Conservation (phyloP, 371 early-diverging fungal genomes). For the Parasitella parasitica region DNA sequence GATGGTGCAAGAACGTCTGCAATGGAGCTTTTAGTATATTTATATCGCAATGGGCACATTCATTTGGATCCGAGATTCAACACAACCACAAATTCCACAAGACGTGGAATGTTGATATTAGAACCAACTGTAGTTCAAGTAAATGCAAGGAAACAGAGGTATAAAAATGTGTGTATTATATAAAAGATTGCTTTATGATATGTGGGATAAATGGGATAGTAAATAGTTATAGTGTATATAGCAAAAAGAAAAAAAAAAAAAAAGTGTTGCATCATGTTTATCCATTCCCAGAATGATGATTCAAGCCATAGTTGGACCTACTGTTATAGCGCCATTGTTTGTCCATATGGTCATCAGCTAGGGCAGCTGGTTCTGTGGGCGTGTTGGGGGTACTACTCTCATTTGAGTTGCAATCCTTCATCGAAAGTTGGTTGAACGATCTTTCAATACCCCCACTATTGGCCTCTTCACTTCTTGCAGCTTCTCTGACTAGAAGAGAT, state of each 20-base stretch:
- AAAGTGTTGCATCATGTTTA: neutral
- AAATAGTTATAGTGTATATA: neutral
- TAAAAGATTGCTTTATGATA: neutral
- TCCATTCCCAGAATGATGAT: neutral
- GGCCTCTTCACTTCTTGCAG: neutral
- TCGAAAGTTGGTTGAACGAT: conserved; percentile 13
- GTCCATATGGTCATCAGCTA: neutral
- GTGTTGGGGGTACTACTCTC: neutral
- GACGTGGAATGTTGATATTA: neutral
- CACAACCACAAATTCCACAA: neutral
- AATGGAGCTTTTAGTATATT: neutral
- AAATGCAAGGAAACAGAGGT: too few species aligned
- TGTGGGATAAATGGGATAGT: neutral
- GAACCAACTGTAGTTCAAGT: neutral
- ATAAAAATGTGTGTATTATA: neutral
- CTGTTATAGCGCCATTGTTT: conserved; percentile 1
- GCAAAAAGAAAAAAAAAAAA: neutral
- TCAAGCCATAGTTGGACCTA: neutral
- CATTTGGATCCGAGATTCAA: neutral
- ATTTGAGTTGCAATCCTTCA: neutral
- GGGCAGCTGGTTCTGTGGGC: neutral
- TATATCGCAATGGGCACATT: too few species aligned
- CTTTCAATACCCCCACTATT: neutral
- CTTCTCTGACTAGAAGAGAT: conserved; percentile 1
- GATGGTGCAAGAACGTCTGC: neutral